A percentile compares a stretch with the other conserved stretches of the same genome.
These are phyloP conservation scores for Lasiosphaeria ovina DNA, from an alignment of 495 filamentous ascomycete genomes.

Conservation along the genomic window DNA sequence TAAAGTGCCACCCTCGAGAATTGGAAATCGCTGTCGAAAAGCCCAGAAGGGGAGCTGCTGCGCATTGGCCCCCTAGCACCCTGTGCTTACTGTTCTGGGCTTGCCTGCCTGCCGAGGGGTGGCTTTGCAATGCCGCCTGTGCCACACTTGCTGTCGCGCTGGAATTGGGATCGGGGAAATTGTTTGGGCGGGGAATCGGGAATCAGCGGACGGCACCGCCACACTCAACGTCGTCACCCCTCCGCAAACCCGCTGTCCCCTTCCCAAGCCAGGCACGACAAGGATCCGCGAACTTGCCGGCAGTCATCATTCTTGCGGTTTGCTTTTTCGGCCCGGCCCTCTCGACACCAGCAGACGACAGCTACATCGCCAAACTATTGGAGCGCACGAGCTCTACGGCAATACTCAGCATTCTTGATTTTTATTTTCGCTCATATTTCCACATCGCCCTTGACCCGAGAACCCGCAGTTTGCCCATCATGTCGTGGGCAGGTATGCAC, in stretches of 20 bases:
- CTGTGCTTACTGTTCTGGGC: too few relatives aligned
- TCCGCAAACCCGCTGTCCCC: background rate
- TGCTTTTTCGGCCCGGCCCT: background rate
- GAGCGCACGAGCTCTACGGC: too few relatives aligned
- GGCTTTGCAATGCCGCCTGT: conserved; percentile 1
- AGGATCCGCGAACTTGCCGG: background rate
- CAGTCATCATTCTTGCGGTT: conserved; percentile 1
- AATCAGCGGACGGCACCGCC: conserved; percentile 13
- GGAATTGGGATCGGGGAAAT: background rate
- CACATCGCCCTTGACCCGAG: background rate
- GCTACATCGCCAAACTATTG: too few relatives aligned
- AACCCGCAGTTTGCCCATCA: conserved; percentile 33
- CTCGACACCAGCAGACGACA: background rate
- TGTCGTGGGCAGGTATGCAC: conserved; percentile 60
- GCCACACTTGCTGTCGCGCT: background rate
- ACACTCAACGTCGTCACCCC: conserved; percentile 21
- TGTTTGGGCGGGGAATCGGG: conserved; percentile 6
- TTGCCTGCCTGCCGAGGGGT: background rate
- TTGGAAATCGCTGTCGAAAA: too few relatives aligned
- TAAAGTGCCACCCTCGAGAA: too few relatives aligned
- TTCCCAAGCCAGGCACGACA: conserved; percentile 6
- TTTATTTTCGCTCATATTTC: background rate
- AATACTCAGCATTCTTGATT: background rate
- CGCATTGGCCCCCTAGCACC: too few relatives aligned
- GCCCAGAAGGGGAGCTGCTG: too few relatives aligned